A percentile compares a stretch with the other conserved stretches of the same genome.
These are phyloP conservation scores for Phaeophleospora eucalypticola DNA, from an alignment of 2,329 filamentous ascomycete genomes.

Conservation along the genomic window DNA sequence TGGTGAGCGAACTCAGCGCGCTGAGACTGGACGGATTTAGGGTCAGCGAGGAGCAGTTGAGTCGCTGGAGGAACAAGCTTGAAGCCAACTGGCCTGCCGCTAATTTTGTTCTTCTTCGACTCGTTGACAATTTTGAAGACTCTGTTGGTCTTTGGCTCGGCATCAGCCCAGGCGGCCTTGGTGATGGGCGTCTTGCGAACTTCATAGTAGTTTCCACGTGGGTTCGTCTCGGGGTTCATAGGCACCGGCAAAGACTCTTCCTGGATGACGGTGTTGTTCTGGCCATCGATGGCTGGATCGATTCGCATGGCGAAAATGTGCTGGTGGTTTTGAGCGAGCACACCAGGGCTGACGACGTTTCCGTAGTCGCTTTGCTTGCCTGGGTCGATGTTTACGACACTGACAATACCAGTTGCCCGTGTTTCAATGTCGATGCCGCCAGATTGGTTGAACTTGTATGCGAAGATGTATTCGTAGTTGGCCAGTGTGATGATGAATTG, in stretches of 20 bases:
- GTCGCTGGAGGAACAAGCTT: conserved; percentile 47
- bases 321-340: conserved; percentile 66
- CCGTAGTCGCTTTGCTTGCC: conserved; percentile 50
- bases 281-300: conserved; percentile 59
- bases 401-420: conserved; percentile 65
- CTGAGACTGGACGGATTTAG: conserved; percentile 42
- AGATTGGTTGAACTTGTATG: conserved; percentile 61
- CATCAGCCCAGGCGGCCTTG: conserved; percentile 23
- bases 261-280: conserved; percentile 50
- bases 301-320: conserved; percentile 64
- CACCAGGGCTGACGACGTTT: conserved; percentile 61
- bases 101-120: conserved; percentile 42
- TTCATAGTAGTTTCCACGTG: conserved; percentile 59
- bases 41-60: conserved; percentile 48
- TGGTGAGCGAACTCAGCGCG: conserved; percentile 49
- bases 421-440: conserved; percentile 60
- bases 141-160: conserved; percentile 50
- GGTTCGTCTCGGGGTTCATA: conserved; percentile 53
- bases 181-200: conserved; percentile 38
- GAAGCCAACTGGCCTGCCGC: conserved; percentile 46
- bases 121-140: conserved; percentile 54
- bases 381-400: conserved; percentile 51
- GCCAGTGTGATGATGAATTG: conserved; percentile 66
- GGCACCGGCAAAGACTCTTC: conserved; percentile 52
- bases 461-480: conserved; percentile 68